Evolutionary conservation across 225 moss, liverwort and hornwort genomes (phyloP), one percentile per base, ranked within the genome.

Genomic region (Neckera pumila): DNA sequence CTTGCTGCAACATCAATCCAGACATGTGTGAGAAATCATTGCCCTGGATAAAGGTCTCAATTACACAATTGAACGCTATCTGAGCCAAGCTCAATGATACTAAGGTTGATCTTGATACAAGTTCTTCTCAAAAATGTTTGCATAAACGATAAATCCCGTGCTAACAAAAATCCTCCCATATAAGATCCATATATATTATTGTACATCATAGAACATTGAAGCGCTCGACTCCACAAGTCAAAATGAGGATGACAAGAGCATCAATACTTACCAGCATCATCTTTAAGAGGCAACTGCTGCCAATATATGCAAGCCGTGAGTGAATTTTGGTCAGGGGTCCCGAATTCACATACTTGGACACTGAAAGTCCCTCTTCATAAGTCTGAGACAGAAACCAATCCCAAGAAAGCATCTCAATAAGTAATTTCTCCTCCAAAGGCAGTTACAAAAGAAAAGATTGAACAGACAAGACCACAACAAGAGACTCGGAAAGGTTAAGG

Each of bases 291-390:
- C 94, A 94, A 86, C 92, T 95, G 84, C 96, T 98, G 85, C 98
- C 96, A 86, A 98, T 95, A 81, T 94, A 95, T 42, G 96, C 98
- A 92, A 98, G 96, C 79, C 94, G 93, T 78, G 94, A 92, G 89
- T 95, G 96, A 69, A 93, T 92, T 82, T 90, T 95, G 28, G 96
- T 94, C 64, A 95, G 63, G 65, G 92, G 90, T 22, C 91, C 94
- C 79, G 93, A 91, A 76, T 98, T 93, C 77, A 98, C 95, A 89
- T 95, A 95, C 70, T 96, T 96, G 47, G 96, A 94, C 75, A 97
- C 96, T 84, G 96, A 95, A 89, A 97, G 94, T 43, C 98, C 98
- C 90, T 98, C 98, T 92, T 98, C 96, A 79, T 94, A 98, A 36
- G 98, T 98, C 98, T 98, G 95, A 85, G 84, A 81, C 43, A 86